Evolutionary conservation across 768 basidiomycete genomes (phyloP).

Genomic region (Boletales sp.): DNA sequence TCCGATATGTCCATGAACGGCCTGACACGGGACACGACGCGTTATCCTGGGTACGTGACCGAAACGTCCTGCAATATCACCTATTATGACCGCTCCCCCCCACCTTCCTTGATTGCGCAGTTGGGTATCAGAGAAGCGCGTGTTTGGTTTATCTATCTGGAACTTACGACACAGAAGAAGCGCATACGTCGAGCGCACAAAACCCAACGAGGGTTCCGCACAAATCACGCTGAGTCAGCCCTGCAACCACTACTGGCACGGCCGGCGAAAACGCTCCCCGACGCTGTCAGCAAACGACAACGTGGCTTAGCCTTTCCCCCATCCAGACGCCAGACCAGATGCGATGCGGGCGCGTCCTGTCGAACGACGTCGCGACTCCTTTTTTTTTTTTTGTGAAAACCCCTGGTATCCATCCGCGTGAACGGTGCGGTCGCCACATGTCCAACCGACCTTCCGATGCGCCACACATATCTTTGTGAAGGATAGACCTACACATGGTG

Average conservation of each 20-base stretch:
- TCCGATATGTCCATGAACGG: conserved; percentile 9
- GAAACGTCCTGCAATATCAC: conserved; percentile 14
- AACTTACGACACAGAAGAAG: conserved; percentile 13
- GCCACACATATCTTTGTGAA: background rate
- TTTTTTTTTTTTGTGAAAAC: no score
- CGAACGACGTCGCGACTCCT: no score
- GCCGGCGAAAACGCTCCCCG: background rate
- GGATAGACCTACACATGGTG: background rate
- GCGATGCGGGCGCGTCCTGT: background rate
- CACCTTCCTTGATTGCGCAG: conserved; percentile 3
- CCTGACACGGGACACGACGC: conserved; percentile 4
- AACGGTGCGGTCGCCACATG: no score
- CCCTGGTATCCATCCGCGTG: no score
- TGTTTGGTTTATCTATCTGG: conserved; percentile 2
- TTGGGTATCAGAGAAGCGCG: conserved; percentile 3
- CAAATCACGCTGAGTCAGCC: background rate
- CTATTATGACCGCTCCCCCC: conserved; percentile 2
- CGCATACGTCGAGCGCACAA: background rate
- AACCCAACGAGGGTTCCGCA: background rate
- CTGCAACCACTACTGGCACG: background rate
- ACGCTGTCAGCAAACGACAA: conserved; percentile 11
- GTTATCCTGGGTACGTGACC: conserved; percentile 12
- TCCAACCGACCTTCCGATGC: no score
- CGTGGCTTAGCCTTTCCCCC: conserved; percentile 24
- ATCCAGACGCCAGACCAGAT: background rate